Evolutionary conservation across 177 flowering plant genomes (phyloP).

Genomic region (Telopea speciosissima): DNA sequence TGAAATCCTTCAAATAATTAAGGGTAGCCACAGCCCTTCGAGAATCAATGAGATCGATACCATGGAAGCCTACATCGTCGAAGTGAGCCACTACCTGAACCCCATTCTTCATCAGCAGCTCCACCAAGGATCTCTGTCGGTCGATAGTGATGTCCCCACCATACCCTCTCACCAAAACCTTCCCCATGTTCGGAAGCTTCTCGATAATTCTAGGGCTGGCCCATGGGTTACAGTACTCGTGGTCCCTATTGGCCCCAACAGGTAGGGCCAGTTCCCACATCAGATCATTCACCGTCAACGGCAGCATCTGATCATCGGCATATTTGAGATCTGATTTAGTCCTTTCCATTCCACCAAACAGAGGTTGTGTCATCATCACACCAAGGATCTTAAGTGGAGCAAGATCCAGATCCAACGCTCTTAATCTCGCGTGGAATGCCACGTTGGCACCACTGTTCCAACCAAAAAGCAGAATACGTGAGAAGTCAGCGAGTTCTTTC

Average conservation of each 20-base stretch:
- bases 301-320: conserved; percentile 16
- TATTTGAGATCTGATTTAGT: conserved; percentile 24
- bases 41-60: conserved; percentile 36
- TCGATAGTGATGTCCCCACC: conserved; percentile 47
- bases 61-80: conserved; percentile 50
- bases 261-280: conserved; percentile 38
- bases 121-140: conserved; percentile 43
- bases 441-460: conserved; percentile 33
- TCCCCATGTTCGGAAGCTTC: conserved; percentile 22
- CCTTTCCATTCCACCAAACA: conserved; percentile 29
- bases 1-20: conserved; percentile 35
- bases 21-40: conserved; percentile 23
- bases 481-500: conserved; percentile 16
- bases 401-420: conserved; percentile 12
- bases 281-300: conserved; percentile 18
- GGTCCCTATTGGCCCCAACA: conserved; percentile 27
- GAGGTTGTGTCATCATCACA: conserved; percentile 26
- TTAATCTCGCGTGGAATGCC: conserved; percentile 20
- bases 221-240: conserved; percentile 31
- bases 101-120: conserved; percentile 36
- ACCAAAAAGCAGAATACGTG: conserved; percentile 26
- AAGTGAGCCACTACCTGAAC: conserved; percentile 45
- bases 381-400: conserved; percentile 30
- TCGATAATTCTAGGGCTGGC: neutral
- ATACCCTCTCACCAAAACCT: conserved; percentile 46